A percentile compares a stretch with the other conserved stretches of the same genome.
Conservation (phyloP, 768 basidiomycete species). For the Leucocoprinus leucothites region DNA sequence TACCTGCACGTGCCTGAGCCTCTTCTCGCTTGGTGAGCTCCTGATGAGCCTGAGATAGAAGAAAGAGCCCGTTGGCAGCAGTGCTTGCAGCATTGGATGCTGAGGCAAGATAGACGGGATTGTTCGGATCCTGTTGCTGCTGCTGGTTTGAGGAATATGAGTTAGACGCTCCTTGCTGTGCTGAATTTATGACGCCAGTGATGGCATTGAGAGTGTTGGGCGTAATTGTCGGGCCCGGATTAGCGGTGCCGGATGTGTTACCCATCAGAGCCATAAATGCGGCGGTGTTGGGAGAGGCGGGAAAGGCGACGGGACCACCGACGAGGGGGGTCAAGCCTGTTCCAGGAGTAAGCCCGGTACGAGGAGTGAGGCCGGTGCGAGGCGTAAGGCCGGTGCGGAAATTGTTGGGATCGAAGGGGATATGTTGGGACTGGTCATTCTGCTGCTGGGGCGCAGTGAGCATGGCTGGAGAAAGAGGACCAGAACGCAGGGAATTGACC, state of each 20-base stretch:
- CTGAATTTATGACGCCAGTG: slow-evolving; percentile 67
- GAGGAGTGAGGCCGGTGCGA: slow-evolving; percentile 79
- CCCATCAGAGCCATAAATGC: slow-evolving; percentile 93
- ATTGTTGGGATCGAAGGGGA: slow-evolving; percentile 65
- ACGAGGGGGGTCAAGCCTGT: slow-evolving; percentile 81
- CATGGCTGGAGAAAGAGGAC: slow-evolving; percentile 96
- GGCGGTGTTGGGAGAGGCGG: slow-evolving; percentile 85
- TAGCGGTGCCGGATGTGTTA: slow-evolving; percentile 38
- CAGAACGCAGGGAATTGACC: slow-evolving; percentile 82
- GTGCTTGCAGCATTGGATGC: slow-evolving; percentile 59
- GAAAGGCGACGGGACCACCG: slow-evolving; percentile 71
- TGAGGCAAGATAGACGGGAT: slow-evolving; percentile 31
- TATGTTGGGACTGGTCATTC: slow-evolving; percentile 32
- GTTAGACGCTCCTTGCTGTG: slow-evolving; percentile 23
- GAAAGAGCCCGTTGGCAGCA: slow-evolving; percentile 90
- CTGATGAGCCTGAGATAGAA: slow-evolving; percentile 93
- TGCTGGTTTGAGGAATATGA: slow-evolving; percentile 30
- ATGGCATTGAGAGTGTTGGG: slow-evolving; percentile 78
- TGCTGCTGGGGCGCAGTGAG: slow-evolving; percentile 77
- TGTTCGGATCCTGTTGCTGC: slow-evolving; percentile 33
- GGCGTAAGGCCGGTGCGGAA: slow-evolving; percentile 89
- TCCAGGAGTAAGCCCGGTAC: slow-evolving; percentile 76
- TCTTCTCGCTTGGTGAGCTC: slow-evolving; percentile 96
- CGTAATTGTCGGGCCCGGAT: slow-evolving; percentile 53
- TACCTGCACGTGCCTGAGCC: slow-evolving; percentile 61